These are phyloP conservation scores for Euryodendron excelsum DNA, from an alignment of 148 eudicot species.

Conservation along the genomic window DNA sequence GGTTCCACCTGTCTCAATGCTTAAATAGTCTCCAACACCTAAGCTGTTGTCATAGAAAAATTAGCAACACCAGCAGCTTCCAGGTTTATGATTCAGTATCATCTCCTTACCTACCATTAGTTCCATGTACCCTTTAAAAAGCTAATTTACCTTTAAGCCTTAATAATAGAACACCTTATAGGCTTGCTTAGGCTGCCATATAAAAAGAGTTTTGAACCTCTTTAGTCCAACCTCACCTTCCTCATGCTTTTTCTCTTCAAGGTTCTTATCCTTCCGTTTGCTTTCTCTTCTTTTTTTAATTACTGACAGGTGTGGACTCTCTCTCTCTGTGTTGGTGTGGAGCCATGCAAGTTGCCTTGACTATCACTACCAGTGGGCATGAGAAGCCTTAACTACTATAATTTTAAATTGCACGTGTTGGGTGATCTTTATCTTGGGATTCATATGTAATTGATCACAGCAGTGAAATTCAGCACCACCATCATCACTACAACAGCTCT, in stretches of 20 bases:
- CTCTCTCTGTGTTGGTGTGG: background rate
- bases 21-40: background rate
- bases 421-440: conserved; percentile 3
- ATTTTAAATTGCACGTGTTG: background rate
- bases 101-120: conserved; percentile 7
- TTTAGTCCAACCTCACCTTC: background rate
- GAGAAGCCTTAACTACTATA: background rate
- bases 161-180: background rate
- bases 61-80: background rate
- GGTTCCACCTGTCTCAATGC: too few species aligned
- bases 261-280: background rate
- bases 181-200: background rate
- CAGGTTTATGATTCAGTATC: background rate
- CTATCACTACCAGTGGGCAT: conserved; percentile 1
- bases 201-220: background rate
- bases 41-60: background rate
- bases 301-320: conserved; percentile 8
- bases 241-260: background rate
- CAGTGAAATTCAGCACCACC: background rate
- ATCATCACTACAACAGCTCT: conserved; percentile 1
- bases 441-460: background rate
- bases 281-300: background rate
- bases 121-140: background rate
- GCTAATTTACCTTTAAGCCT: background rate
- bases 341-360: background rate